A percentile compares a stretch with the other conserved stretches of the same genome.
Evolutionary conservation across 495 filamentous ascomycete species (phyloP).

Genomic region (Penicillium pulvis): DNA sequence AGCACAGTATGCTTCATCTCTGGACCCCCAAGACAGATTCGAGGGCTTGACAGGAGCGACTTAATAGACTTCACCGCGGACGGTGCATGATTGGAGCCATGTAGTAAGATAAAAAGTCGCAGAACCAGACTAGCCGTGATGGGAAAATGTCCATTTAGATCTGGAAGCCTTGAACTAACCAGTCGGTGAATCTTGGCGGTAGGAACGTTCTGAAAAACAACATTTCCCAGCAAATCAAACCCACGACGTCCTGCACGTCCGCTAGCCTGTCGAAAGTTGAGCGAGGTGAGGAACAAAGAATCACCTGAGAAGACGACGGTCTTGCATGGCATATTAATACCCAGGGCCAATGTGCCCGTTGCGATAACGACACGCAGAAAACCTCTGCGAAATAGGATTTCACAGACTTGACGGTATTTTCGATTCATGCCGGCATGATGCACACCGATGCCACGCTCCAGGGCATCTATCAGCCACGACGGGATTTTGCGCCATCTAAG

Average conservation of each 20-base stretch:
- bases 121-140: constrained; percentile 73
- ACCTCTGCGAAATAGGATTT: constrained; percentile 67
- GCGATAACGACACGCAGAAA: constrained; percentile 73
- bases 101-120: constrained; percentile 64
- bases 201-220: constrained; percentile 68
- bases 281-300: constrained; percentile 67
- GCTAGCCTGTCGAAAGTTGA: constrained; percentile 75
- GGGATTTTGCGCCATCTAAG: constrained; percentile 47
- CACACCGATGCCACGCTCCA: constrained; percentile 69
- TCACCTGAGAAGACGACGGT: constrained; percentile 78
- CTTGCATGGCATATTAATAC: constrained; percentile 86
- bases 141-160: constrained; percentile 76
- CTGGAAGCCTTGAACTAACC: constrained; percentile 69
- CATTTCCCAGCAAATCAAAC: constrained; percentile 79
- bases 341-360: constrained; percentile 73
- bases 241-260: constrained; percentile 79
- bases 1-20: constrained; percentile 64
- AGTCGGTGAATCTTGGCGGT: constrained; percentile 59
- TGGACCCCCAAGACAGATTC: constrained; percentile 67
- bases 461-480: constrained; percentile 51
- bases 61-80: constrained; percentile 64
- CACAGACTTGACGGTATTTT: constrained; percentile 65
- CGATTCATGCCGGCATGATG: constrained; percentile 81
- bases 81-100: constrained; percentile 60
- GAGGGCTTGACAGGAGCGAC: constrained; percentile 66